Conservation (phyloP, 352 stramenopile species). For the Phytophthora hibernalis region DNA sequence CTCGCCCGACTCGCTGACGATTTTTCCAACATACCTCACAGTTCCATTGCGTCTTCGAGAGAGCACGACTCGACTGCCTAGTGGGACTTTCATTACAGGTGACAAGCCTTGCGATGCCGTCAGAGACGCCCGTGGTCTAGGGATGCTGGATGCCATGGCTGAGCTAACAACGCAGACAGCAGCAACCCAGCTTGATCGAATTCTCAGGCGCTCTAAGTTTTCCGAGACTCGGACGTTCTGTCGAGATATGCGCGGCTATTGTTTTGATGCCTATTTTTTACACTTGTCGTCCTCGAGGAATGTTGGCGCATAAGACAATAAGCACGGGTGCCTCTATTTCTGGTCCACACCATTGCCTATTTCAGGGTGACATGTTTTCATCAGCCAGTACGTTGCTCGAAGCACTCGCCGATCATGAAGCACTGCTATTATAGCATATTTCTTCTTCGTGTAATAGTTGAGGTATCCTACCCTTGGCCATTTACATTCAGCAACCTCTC, state of each 20-base stretch:
- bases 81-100: constrained; percentile 50
- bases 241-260: constrained; percentile 18
- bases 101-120: constrained; percentile 27
- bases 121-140: constrained; percentile 35
- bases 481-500: too few relatives aligned
- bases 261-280: constrained; percentile 27
- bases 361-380: constrained; percentile 11
- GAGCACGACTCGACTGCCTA: constrained; percentile 65
- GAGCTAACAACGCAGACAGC: not conserved
- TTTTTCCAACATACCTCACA: constrained; percentile 70
- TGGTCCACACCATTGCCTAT: not conserved
- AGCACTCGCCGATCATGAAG: too few relatives aligned
- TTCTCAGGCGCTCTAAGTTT: constrained; percentile 3
- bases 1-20: constrained; percentile 60
- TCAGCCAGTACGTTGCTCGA: not conserved
- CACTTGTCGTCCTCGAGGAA: constrained; percentile 26
- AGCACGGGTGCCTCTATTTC: constrained; percentile 10
- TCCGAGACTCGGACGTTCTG: constrained; percentile 17
- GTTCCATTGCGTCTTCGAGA: constrained; percentile 58
- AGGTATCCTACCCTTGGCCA: too few relatives aligned
- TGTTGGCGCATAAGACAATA: too few relatives aligned
- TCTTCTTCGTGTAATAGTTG: too few relatives aligned
- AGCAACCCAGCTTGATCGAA: not conserved
- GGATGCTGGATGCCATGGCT: constrained; percentile 43
- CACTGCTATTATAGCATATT: too few relatives aligned